A percentile compares a stretch with the other conserved stretches of the same genome.
Evolutionary conservation across 495 filamentous ascomycete genomes (phyloP).

Genomic region (Letharia columbiana): DNA sequence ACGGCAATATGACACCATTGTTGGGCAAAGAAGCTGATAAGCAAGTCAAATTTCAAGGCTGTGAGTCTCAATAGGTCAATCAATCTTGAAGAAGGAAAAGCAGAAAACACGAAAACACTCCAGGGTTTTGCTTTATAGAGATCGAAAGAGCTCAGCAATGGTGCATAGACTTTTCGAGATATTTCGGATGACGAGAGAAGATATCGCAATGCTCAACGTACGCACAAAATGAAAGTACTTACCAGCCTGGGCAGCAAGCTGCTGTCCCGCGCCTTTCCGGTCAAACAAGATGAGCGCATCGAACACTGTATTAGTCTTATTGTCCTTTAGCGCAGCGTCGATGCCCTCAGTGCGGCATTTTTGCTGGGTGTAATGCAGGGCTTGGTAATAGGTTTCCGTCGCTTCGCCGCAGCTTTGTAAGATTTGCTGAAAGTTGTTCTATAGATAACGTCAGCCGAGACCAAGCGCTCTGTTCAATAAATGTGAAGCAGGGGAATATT

Average conservation of each 20-base stretch:
- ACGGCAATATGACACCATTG: not conserved
- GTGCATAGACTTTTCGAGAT: too few relatives aligned
- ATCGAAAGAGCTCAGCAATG: too few relatives aligned
- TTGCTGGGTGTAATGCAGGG: slow-evolving; percentile 15
- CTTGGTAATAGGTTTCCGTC: slow-evolving; percentile 16
- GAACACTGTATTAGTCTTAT: not conserved
- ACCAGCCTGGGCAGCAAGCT: slow-evolving; percentile 28
- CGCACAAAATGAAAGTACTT: not conserved
- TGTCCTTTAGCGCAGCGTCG: slow-evolving; percentile 22
- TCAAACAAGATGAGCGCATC: slow-evolving; percentile 26
- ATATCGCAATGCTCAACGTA: not conserved
- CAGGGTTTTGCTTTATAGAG: too few relatives aligned
- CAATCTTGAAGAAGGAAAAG: not conserved
- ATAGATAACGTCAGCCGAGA: not conserved
- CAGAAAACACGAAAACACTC: not conserved
- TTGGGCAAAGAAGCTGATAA: not conserved
- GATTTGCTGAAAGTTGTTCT: slow-evolving; percentile 22
- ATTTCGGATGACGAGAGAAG: not conserved
- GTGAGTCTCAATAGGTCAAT: not conserved
- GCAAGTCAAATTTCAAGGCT: not conserved
- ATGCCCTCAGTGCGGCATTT: slow-evolving; percentile 25
- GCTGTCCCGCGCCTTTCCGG: slow-evolving; percentile 25
- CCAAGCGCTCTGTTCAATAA: not conserved
- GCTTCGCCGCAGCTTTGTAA: slow-evolving; percentile 9
- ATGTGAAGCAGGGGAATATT: not conserved